Evolutionary conservation across 2,329 filamentous ascomycete genomes (phyloP).

Genomic region (Stagonosporopsis tanaceti): DNA sequence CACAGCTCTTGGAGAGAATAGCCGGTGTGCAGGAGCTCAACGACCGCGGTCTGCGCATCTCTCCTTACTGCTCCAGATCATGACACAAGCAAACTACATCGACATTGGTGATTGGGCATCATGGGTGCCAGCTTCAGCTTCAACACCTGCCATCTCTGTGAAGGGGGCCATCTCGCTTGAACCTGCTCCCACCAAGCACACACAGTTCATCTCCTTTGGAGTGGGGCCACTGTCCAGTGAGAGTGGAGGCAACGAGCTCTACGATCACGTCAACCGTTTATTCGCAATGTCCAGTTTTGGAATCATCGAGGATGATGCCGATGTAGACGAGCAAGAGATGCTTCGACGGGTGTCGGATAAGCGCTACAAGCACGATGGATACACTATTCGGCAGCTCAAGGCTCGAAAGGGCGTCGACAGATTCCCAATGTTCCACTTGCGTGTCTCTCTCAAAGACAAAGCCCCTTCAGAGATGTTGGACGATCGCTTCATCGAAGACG

Average conservation of each 20-base stretch:
- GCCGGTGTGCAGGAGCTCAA: not conserved
- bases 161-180: conserved; percentile 74
- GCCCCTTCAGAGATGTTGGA: conserved; percentile 19
- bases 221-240: conserved; percentile 69
- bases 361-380: conserved; percentile 57
- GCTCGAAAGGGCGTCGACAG: conserved; percentile 74
- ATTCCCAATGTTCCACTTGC: conserved; percentile 91
- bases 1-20: not conserved
- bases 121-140: conserved; percentile 78
- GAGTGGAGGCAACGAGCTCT: conserved; percentile 70
- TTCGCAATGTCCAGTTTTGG: conserved; percentile 84
- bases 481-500: conserved; percentile 34
- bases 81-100: conserved; percentile 72
- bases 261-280: conserved; percentile 77
- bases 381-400: conserved; percentile 62
- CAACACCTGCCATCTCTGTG: conserved; percentile 67
- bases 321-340: conserved; percentile 49
- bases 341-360: conserved; percentile 48
- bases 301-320: conserved; percentile 57
- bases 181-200: conserved; percentile 73
- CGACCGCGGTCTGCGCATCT: conserved; percentile 31
- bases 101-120: conserved; percentile 59
- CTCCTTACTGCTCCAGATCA: conserved; percentile 49
- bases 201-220: conserved; percentile 85
- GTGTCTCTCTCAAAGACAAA: conserved; percentile 59